Conservation (phyloP, 345 rosid genomes). For the Citropsis articulata region DNA sequence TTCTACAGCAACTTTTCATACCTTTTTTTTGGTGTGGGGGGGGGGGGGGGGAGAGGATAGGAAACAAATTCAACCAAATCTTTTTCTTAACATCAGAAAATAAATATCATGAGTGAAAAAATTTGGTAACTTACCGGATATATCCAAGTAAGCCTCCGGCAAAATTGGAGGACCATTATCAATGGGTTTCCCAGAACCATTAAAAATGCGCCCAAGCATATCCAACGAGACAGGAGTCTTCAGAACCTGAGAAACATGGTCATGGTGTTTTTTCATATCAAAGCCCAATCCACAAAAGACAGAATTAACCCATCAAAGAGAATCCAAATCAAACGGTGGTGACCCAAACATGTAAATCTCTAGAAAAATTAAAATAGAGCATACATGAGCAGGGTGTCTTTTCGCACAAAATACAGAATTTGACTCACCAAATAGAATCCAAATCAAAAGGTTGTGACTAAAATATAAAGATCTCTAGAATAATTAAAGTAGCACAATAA, state of each 20-base stretch:
- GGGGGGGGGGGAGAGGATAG: too few species aligned
- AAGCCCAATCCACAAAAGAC: not conserved
- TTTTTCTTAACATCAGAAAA: not conserved
- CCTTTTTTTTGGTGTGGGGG: not conserved
- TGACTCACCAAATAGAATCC: not conserved
- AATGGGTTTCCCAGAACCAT: constrained; percentile 96
- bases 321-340: not conserved
- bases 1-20: too few species aligned
- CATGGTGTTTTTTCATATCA: not conserved
- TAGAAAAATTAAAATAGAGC: not conserved
- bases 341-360: not conserved
- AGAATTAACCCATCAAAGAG: not conserved
- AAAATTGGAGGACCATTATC: constrained; percentile 94
- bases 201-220: constrained; percentile 95
- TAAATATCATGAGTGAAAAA: not conserved
- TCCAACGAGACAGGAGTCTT: constrained; percentile 92
- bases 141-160: constrained; percentile 93
- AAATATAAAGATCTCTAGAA: not conserved
- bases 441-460: not conserved
- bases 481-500: not conserved
- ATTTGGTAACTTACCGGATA: constrained; percentile 57
- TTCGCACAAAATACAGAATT: too few species aligned
- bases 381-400: too few species aligned
- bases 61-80: not conserved
- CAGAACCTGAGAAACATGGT: constrained; percentile 53